Base-by-base conservation (phyloP, 306 rosid species). In the Inga oerstediana region DNA sequence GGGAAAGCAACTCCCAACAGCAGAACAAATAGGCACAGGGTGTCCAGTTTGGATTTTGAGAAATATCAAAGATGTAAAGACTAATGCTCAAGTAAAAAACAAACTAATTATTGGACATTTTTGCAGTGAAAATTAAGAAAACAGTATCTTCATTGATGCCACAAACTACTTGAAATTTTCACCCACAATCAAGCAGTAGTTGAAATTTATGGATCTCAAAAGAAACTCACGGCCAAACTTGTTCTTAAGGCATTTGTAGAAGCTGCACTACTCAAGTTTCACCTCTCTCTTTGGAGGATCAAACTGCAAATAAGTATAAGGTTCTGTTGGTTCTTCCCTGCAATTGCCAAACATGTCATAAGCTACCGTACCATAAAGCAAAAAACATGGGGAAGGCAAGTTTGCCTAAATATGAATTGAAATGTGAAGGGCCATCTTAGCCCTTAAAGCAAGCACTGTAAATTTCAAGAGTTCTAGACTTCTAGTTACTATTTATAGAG, bases 241-340 rank as follows among this genome's bases (percentile, higher is more conserved):
- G 71, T 74, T 78, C 32, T 20, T 9, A 30, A 44, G 22, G 69
- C 69, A 56, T 54, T 13, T 37, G 79, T 35, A 76, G 79, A 32
- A 34, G 34, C 14, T 9, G 51, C 52, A 58, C 41, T 76, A 91
- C 87, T 89, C 90, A 34, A 89, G 49, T 80, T 88, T 89, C 86
- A 86, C 91, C 72, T 86, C 93, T 70, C 87, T 81, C 32, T 68
- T 88, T 7, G 91, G 93, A 78, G 93, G 89, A 75, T 91, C 93
- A 48, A 89, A 44, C 71, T 89, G 75, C 89, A 91, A 80, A 67
- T 89, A 91, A 14, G 90, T 88, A 80, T n/a, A 91, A 34, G 93
- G 91, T 80, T 88, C 91, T 12, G 95, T 89, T 20, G 89, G 92
- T 79, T 89, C 95, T 86, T 91, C 95, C 95, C 2, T 72, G 75